Evolutionary conservation across 2,329 filamentous ascomycete species (phyloP).

Genomic region (Fusarium graminum): DNA sequence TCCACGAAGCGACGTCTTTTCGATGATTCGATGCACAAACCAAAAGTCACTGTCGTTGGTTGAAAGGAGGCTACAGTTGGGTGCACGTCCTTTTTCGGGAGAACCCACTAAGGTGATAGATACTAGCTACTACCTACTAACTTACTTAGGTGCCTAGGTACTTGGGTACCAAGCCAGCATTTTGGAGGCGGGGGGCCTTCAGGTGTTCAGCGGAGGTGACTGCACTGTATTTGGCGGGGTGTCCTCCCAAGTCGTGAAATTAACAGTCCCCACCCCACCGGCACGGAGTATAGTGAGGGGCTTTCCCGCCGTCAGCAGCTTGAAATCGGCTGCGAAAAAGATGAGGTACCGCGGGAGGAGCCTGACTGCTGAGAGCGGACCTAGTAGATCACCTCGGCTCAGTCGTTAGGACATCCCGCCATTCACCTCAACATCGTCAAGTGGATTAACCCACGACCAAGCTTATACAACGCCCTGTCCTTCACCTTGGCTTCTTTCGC

Average conservation of each 20-base stretch:
- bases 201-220: constrained; percentile 3
- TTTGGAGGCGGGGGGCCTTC: background rate
- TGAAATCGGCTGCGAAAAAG: background rate
- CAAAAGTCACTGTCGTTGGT: constrained; percentile 37
- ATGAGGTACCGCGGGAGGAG: background rate
- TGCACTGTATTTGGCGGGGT: constrained; percentile 29
- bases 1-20: constrained; percentile 42
- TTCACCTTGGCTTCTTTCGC: constrained; percentile 6
- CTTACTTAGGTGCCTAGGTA: no score
- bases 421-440: constrained; percentile 17
- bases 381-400: constrained; percentile 41
- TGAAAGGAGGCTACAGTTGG: constrained; percentile 37
- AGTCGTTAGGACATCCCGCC: constrained; percentile 18
- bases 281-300: constrained; percentile 15
- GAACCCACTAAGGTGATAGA: constrained; percentile 42
- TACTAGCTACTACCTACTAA: no score
- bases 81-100: constrained; percentile 22
- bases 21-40: constrained; percentile 47
- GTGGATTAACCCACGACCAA: constrained; percentile 23
- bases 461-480: constrained; percentile 16
- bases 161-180: no score
- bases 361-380: constrained; percentile 1
- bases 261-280: no score
- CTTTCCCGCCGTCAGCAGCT: constrained; percentile 5
- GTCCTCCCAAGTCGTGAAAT: constrained; percentile 1